These are phyloP conservation scores for Colletotrichum sp. DNA, from an alignment of 2,329 filamentous ascomycete genomes.

Conservation along the genomic window DNA sequence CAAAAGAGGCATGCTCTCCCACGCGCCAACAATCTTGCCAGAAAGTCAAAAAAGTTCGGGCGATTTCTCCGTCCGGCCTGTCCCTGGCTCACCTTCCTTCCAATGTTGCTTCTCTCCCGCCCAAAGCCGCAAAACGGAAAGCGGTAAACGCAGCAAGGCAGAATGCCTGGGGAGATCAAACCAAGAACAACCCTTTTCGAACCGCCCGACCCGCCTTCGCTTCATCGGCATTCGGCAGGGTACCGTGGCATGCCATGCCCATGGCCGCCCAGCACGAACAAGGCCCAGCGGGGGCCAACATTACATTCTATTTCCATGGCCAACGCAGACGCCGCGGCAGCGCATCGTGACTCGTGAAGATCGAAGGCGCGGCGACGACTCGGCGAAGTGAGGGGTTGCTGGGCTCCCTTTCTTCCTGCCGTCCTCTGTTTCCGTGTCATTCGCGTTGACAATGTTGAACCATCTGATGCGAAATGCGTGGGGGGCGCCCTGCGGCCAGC, in stretches of 20 bases:
- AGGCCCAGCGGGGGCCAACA: background rate
- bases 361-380: background rate
- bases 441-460: background rate
- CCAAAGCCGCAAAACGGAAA: background rate
- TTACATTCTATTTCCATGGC: background rate
- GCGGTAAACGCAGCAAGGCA: background rate
- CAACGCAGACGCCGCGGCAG: background rate
- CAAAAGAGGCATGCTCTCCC: background rate
- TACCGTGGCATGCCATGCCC: background rate
- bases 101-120: background rate
- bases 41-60: background rate
- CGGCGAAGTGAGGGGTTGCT: background rate
- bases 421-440: background rate
- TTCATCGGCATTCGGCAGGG: constrained; percentile 11
- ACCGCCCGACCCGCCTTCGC: constrained; percentile 3
- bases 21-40: background rate
- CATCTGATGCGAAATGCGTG: background rate
- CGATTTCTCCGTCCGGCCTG: background rate
- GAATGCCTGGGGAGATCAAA: constrained; percentile 3
- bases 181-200: background rate
- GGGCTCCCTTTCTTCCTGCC: background rate
- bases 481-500: background rate
- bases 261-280: background rate
- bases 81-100: background rate
- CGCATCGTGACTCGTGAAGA: background rate